phyloP scores from a whole-genome alignment of 768 basidiomycete species.

The Trichaptum fuscoviolaceum region DNA sequence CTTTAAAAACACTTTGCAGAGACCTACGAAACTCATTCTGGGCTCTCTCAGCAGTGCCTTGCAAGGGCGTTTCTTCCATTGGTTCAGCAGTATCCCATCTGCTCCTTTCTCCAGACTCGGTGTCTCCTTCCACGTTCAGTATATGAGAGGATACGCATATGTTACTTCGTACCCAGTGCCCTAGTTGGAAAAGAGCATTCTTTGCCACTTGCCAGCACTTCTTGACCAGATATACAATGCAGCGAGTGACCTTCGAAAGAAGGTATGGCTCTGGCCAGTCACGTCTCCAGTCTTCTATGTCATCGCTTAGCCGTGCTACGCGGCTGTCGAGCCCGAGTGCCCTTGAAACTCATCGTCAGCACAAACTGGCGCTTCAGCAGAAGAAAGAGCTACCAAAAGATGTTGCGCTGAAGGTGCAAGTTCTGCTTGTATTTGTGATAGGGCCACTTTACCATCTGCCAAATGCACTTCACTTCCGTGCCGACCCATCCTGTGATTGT shows the following conservation, averaged over 20 bases:
- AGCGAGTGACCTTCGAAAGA: not conserved
- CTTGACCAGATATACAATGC: too few relatives aligned
- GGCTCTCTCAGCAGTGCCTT: not conserved
- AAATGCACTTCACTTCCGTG: too few relatives aligned
- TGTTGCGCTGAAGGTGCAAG: too few relatives aligned
- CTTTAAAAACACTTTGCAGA: not conserved
- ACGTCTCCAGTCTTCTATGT: not conserved
- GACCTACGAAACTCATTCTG: not conserved
- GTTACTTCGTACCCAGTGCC: too few relatives aligned
- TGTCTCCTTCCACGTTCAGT: not conserved
- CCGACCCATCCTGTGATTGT: too few relatives aligned
- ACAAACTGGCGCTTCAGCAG: too few relatives aligned
- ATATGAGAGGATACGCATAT: too few relatives aligned
- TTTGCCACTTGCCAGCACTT: too few relatives aligned
- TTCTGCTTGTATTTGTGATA: too few relatives aligned
- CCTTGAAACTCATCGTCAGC: not conserved
- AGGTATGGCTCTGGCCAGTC: not conserved
- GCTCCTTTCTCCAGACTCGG: not conserved
- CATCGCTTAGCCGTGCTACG: not conserved
- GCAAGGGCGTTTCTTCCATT: not conserved
- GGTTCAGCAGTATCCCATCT: not conserved
- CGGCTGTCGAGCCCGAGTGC: not conserved
- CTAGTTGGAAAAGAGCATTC: too few relatives aligned
- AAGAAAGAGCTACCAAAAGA: not conserved
- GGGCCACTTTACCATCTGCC: too few relatives aligned